Base-by-base conservation (phyloP, 192 early-diverging fungal genomes). In the Podila verticillata region DNA sequence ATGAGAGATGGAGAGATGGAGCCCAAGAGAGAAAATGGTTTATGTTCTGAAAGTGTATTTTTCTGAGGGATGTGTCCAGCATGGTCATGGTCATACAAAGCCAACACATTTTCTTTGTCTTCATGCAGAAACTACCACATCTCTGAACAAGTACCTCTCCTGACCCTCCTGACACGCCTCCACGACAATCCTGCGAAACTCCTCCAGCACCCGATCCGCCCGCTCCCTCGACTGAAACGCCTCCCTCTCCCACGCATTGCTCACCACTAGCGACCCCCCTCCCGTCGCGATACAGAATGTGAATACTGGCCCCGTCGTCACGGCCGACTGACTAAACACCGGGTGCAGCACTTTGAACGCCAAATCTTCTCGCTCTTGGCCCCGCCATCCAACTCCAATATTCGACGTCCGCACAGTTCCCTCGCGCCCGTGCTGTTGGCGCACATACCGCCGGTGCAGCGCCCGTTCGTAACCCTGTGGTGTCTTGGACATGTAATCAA, bases 351-450 rank as follows among this genome's bases (percentile, higher is more conserved):
- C 48, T 32, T 66, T 58, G 49, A 66, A 70, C 26, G 6, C 51
- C 20, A n/a, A 0, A 13, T 39, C 36, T 1, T 54, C 51, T 8
- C n/a, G 2, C n/a, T 54, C 2, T 54, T 26, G 7, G 5, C 17
- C 8, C 24, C 17, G 20, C 51, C 51, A 54, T n/a, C 51, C 51
- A 32, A 32, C 57, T 8, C 74, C 74, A 22, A 78, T 22, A 31
- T 78, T 78, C 22, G 74, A 78, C 47, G 65, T 29, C 58, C 35
- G 57, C 5, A 78, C 26, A 10, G 74, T 70, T 9, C 56, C 47
- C 22, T 65, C 22, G 31, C 74, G 68, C 19, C 74, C 74, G 34
- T 70, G 57, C 30, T 78, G 74, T n/a, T 70, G 63, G 30, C 69
- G 61, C 20, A 44, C 47, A 19, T 64, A 62, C 47, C 61, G 67